Evolutionary conservation across 2,329 filamentous ascomycete species (phyloP).

Genomic region (Cryoendolithus antarcticus): DNA sequence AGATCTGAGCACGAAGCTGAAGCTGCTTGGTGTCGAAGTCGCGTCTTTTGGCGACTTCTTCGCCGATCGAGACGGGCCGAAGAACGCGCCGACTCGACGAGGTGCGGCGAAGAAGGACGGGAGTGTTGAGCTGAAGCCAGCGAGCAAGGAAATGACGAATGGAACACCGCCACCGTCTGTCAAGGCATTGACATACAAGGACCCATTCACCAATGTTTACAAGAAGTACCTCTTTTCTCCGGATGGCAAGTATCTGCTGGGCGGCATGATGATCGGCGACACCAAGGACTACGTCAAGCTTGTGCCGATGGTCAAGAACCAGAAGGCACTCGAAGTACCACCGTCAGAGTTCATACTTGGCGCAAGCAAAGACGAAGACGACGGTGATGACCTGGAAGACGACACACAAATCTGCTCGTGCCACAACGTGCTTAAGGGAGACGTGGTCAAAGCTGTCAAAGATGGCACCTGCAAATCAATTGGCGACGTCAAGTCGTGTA

Average conservation of each 20-base stretch:
- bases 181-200: slow-evolving; percentile 77
- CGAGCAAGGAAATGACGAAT: slow-evolving; percentile 42
- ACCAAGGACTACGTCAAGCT: slow-evolving; percentile 83
- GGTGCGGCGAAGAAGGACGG: slow-evolving; percentile 33
- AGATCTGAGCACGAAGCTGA: slow-evolving; percentile 83
- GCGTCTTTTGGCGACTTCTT: slow-evolving; percentile 93
- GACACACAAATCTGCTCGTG: slow-evolving; percentile 87
- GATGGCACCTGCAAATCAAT: slow-evolving; percentile 70
- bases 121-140: slow-evolving; percentile 24
- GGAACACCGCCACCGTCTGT: slow-evolving; percentile 46
- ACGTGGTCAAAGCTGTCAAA: slow-evolving; percentile 60
- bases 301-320: slow-evolving; percentile 73
- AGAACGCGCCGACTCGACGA: slow-evolving; percentile 52
- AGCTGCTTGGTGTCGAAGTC: slow-evolving; percentile 79
- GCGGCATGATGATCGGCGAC: slow-evolving; percentile 97
- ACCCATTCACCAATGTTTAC: slow-evolving; percentile 78
- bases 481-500: slow-evolving; percentile 74
- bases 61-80: slow-evolving; percentile 72
- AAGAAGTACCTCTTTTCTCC: slow-evolving; percentile 88
- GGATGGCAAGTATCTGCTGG: slow-evolving; percentile 79
- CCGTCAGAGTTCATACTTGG: slow-evolving; percentile 78
- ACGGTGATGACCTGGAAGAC: slow-evolving; percentile 66
- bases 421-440: slow-evolving; percentile 82
- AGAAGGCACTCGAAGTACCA: slow-evolving; percentile 64
- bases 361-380: slow-evolving; percentile 59